Conservation (phyloP, 2,329 filamentous ascomycete species). For the Penicillium occitanis region DNA sequence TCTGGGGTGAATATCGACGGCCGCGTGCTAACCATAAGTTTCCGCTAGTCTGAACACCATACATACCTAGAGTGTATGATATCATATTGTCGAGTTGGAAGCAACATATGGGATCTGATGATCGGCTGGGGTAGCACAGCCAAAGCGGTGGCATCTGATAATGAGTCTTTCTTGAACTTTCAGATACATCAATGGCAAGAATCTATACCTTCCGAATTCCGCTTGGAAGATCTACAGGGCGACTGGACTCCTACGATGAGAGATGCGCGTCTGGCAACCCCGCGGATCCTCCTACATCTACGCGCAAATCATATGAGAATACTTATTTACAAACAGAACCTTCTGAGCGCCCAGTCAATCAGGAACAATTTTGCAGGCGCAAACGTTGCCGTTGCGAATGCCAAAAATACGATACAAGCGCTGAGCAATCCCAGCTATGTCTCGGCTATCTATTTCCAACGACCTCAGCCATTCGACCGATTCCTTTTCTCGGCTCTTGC, state of each 20-base stretch:
- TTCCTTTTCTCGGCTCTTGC: conserved; percentile 64
- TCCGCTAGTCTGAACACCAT: not conserved
- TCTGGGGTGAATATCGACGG: not conserved
- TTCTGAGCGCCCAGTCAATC: conserved; percentile 80
- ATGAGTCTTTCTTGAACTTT: conserved; percentile 70
- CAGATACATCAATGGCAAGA: conserved; percentile 84
- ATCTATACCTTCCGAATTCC: conserved; percentile 61
- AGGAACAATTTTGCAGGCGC: conserved; percentile 71
- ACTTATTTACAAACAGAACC: conserved; percentile 79
- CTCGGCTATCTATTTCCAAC: conserved; percentile 60
- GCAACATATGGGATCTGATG: conserved; percentile 83
- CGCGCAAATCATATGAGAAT: conserved; percentile 89
- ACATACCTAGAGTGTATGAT: conserved; percentile 85
- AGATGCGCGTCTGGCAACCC: conserved; percentile 66
- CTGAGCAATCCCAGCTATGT: conserved; percentile 61
- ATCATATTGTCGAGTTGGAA: conserved; percentile 74
- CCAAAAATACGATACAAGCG: conserved; percentile 63
- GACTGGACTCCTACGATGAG: conserved; percentile 44
- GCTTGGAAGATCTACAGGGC: conserved; percentile 54
- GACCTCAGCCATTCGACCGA: conserved; percentile 65
- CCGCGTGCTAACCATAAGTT: not conserved
- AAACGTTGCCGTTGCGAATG: conserved; percentile 63
- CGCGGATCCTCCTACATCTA: conserved; percentile 80
- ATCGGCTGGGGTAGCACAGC: conserved; percentile 65
- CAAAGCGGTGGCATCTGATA: conserved; percentile 69